phyloP scores from a whole-genome alignment of 2,329 filamentous ascomycete genomes.

The Acrodontium crateriforme region DNA sequence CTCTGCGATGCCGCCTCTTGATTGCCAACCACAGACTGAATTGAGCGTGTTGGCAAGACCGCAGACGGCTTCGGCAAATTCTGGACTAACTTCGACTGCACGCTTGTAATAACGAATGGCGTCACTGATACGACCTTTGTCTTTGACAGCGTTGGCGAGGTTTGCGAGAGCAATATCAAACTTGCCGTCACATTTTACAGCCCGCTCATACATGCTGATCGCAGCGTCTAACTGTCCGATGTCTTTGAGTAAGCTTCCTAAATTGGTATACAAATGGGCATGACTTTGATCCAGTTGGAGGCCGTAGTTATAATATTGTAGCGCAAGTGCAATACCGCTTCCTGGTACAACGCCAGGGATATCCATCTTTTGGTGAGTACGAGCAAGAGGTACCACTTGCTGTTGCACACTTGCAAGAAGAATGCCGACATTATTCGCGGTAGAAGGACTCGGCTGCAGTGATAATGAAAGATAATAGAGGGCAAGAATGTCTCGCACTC shows the following conservation, averaged over 20 bases:
- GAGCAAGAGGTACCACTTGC: slow-evolving; percentile 22
- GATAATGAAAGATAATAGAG: slow-evolving; percentile 93
- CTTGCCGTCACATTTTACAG: slow-evolving; percentile 78
- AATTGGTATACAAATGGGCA: slow-evolving; percentile 91
- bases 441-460: slow-evolving; percentile 88
- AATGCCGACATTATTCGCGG: slow-evolving; percentile 95
- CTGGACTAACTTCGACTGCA: slow-evolving; percentile 80
- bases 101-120: slow-evolving; percentile 85
- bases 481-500: slow-evolving; percentile 82
- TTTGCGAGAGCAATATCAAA: slow-evolving; percentile 97
- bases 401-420: slow-evolving; percentile 91
- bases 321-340: slow-evolving; percentile 73
- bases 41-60: slow-evolving; percentile 89
- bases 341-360: slow-evolving; percentile 73
- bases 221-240: slow-evolving; percentile 84
- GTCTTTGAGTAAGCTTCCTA: slow-evolving; percentile 89
- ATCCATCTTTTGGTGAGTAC: slow-evolving; percentile 20
- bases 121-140: slow-evolving; percentile 82
- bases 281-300: slow-evolving; percentile 74
- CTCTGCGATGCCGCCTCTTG: slow-evolving; percentile 73
- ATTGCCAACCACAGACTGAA: slow-evolving; percentile 89
- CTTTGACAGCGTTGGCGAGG: slow-evolving; percentile 92
- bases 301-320: slow-evolving; percentile 93
- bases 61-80: slow-evolving; percentile 94
- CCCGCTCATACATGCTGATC: slow-evolving; percentile 94